Evolutionary conservation across 2,329 filamentous ascomycete genomes (phyloP).

Genomic region (Penicillium frequentans): DNA sequence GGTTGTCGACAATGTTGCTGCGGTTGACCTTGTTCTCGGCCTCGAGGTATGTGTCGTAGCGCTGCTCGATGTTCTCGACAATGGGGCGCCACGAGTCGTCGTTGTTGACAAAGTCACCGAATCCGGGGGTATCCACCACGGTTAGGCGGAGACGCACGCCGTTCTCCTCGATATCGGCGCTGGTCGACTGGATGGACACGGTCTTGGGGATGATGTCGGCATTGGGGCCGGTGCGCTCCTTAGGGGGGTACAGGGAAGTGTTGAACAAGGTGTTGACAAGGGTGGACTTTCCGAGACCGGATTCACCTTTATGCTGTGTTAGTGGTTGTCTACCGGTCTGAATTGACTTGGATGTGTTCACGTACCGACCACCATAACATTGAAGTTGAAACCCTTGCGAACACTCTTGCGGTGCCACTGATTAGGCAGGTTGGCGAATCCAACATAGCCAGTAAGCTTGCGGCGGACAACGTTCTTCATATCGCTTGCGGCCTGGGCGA

Average conservation of each 20-base stretch:
- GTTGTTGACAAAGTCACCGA: slow-evolving; percentile 99
- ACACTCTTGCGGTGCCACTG: slow-evolving; percentile 99
- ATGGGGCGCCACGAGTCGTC: slow-evolving; percentile 99
- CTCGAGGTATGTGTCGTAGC: slow-evolving; percentile 96
- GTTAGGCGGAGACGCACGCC: slow-evolving; percentile 94
- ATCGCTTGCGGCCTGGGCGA: slow-evolving; percentile 60
- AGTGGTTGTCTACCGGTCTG: not conserved
- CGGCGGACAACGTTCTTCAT: slow-evolving; percentile 95
- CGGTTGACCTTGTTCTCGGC: slow-evolving; percentile 99
- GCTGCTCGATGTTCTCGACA: slow-evolving; percentile 99
- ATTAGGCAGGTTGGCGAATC: slow-evolving; percentile 97
- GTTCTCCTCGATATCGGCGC: slow-evolving; percentile 96
- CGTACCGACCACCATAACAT: slow-evolving; percentile 99
- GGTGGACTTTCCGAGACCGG: slow-evolving; percentile 97
- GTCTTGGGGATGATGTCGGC: slow-evolving; percentile 99
- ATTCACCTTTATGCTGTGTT: slow-evolving; percentile 71
- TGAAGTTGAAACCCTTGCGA: slow-evolving; percentile 99
- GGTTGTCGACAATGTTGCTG: slow-evolving; percentile 99
- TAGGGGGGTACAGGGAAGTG: slow-evolving; percentile 96
- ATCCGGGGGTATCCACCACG: slow-evolving; percentile 95
- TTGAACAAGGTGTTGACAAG: slow-evolving; percentile 99
- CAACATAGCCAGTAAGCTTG: slow-evolving; percentile 97
- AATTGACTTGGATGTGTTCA: slow-evolving; percentile 27
- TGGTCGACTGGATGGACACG: slow-evolving; percentile 91
- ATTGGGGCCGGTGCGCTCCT: slow-evolving; percentile 96